Evolutionary conservation across 495 filamentous ascomycete genomes (phyloP).

Genomic region (Amniculicola lignicola): DNA sequence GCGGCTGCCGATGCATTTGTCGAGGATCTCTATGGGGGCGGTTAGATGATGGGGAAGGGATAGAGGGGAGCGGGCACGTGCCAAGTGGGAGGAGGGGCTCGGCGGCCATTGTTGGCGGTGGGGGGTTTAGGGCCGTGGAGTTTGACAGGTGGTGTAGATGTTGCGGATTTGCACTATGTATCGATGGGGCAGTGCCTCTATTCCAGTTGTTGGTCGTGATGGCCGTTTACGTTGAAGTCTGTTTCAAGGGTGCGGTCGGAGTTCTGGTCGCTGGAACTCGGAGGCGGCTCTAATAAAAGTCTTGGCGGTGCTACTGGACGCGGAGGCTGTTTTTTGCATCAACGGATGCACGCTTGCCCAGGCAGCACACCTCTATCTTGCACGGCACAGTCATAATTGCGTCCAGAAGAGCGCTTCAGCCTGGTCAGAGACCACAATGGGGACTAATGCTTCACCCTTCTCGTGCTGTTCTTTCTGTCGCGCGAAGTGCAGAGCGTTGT

Average conservation of each 20-base stretch:
- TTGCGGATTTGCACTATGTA: too few relatives aligned
- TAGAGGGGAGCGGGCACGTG: constrained; percentile 2
- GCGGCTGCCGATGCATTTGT: constrained; percentile 94
- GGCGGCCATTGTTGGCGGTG: not conserved
- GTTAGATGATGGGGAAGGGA: not conserved
- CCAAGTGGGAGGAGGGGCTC: constrained; percentile 42
- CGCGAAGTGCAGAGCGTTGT: not conserved
- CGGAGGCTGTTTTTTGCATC: too few relatives aligned
- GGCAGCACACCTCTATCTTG: not conserved
- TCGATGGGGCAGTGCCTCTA: not conserved
- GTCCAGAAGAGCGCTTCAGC: not conserved
- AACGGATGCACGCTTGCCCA: too few relatives aligned
- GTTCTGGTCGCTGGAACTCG: not conserved
- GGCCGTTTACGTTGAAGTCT: not conserved
- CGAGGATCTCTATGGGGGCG: constrained; percentile 73
- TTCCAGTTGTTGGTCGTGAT: not conserved
- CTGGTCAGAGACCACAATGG: constrained; percentile 23
- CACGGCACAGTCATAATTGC: not conserved
- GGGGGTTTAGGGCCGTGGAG: too few relatives aligned
- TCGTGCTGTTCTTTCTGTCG: constrained; percentile 5
- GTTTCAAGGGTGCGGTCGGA: not conserved
- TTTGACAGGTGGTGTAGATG: too few relatives aligned
- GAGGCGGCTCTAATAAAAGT: not conserved
- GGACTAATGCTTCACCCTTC: constrained; percentile 14
- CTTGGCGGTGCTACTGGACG: not conserved